These are phyloP conservation scores for Quillaja saponaria DNA, from an alignment of 306 rosid genomes.

Conservation along the genomic window DNA sequence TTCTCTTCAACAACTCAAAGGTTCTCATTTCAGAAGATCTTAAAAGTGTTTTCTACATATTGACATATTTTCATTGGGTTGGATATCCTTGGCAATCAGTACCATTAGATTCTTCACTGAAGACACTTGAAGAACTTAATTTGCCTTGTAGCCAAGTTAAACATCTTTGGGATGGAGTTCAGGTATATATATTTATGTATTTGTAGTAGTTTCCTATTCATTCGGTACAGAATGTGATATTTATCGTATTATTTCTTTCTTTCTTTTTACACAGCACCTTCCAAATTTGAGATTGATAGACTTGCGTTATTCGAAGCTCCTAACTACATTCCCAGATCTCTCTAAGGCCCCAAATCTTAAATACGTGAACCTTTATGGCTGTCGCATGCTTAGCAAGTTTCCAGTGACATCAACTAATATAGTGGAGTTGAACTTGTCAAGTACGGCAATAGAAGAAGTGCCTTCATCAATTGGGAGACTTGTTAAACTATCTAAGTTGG, in stretches of 20 bases:
- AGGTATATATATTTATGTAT: conserved; percentile 1
- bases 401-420: conserved; percentile 23
- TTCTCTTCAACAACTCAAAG: not conserved
- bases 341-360: conserved; percentile 25
- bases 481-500: conserved; percentile 12
- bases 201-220: not conserved
- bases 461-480: conserved; percentile 24
- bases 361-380: conserved; percentile 27
- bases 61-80: conserved; percentile 30
- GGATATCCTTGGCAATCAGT: conserved; percentile 11
- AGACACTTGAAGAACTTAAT: conserved; percentile 25
- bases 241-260: not conserved
- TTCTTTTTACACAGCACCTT: conserved; percentile 17
- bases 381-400: conserved; percentile 12
- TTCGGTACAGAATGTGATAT: not conserved
- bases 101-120: not conserved
- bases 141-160: conserved; percentile 17
- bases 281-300: conserved; percentile 1
- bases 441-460: not conserved
- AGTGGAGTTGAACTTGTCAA: not conserved
- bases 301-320: not conserved
- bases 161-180: conserved; percentile 25
- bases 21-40: conserved; percentile 12
- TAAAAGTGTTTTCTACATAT: not conserved
- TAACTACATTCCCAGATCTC: conserved; percentile 15